Percentiles rank a stretch among this genome's conserved stretches.
phyloP scores from a whole-genome alignment of 192 early-diverging fungal species.

The Mortierella alpina region DNA sequence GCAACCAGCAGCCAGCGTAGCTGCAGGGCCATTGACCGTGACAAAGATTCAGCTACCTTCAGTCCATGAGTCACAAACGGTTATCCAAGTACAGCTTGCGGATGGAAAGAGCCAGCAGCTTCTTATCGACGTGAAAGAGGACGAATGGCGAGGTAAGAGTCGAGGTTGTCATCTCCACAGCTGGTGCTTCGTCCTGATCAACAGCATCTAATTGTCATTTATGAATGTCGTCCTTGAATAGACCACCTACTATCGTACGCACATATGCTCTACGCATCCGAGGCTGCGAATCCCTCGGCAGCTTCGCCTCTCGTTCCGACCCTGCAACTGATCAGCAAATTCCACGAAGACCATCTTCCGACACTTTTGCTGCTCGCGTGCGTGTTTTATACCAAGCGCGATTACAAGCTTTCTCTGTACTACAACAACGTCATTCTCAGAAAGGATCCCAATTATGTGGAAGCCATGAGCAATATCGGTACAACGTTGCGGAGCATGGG shows the following conservation, averaged over 20 bases:
- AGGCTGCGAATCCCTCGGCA: slow-evolving; percentile 63
- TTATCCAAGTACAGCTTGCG: slow-evolving; percentile 38
- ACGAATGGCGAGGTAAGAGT: slow-evolving; percentile 46
- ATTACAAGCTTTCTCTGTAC: slow-evolving; percentile 76
- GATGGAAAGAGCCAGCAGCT: slow-evolving; percentile 45
- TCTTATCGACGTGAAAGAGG: slow-evolving; percentile 30
- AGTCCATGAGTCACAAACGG: slow-evolving; percentile 19
- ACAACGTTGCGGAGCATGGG: slow-evolving; percentile 88
- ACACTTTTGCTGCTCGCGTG: slow-evolving; percentile 89
- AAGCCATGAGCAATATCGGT: slow-evolving; percentile 92
- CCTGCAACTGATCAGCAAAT: slow-evolving; percentile 56
- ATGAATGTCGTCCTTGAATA: slow-evolving; percentile 3
- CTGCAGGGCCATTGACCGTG: slow-evolving; percentile 18
- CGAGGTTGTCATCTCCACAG: background rate
- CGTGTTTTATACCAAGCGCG: slow-evolving; percentile 82
- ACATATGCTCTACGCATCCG: slow-evolving; percentile 69
- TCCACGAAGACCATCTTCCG: slow-evolving; percentile 77
- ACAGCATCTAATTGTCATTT: background rate
- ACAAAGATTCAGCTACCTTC: slow-evolving; percentile 37
- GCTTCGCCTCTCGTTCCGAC: slow-evolving; percentile 63
- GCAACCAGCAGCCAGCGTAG: slow-evolving; percentile 23
- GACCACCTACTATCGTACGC: slow-evolving; percentile 73
- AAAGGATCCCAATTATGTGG: slow-evolving; percentile 87
- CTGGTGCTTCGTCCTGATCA: background rate
- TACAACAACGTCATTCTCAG: slow-evolving; percentile 88